Base-by-base conservation (phyloP, 2,329 filamentous ascomycete species). In the Aureobasidium sp. region DNA sequence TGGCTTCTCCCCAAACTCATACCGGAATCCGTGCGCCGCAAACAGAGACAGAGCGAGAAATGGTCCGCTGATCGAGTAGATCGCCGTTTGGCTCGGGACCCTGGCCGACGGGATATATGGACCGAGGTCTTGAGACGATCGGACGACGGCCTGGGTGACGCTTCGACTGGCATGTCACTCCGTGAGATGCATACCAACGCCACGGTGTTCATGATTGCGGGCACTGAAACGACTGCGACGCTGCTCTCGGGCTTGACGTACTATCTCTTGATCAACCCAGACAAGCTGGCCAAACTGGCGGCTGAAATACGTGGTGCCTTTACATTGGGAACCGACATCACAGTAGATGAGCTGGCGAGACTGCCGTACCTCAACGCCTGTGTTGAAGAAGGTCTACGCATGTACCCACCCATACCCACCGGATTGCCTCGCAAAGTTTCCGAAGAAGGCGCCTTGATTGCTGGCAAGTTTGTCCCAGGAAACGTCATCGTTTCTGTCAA, bases 291-390 rank as follows among this genome's bases (percentile, higher is more conserved):
- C 14, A 63, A 58, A 8, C 61, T 69, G 11, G 39, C 75, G n/a
- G 66, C 70, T 17, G 75, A 76, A 52, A 67, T 78, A 37, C 70
- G 77, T 14, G 62, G 50, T 1, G 57, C 65, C 1, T 71, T 76
- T 66, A 53, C 47, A 5, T 68, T 61, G 9, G 67, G 69, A 22
- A 69, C 70, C 3, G 73, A 75, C 9, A 71, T 78, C 50, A 70
- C 62, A 4, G 69, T 73, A 47, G 67, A 70, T 0, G 67, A 64
- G 1, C 66, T 76, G 6, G 69, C 68, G 9, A 64, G 71, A 24
- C 7, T 76, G 14, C 68, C 70, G 2, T 79, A 77, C 63, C 69
- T 79, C 64, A 72, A 76, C 27, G 76, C 76, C 1, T 74, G 74
- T 52, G 72, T 78, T 19, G 72, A 76, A 61, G 77, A 79, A 66